These are phyloP conservation scores for Aspergillus jensenii DNA, from an alignment of 2,329 filamentous ascomycete species.

Conservation along the genomic window DNA sequence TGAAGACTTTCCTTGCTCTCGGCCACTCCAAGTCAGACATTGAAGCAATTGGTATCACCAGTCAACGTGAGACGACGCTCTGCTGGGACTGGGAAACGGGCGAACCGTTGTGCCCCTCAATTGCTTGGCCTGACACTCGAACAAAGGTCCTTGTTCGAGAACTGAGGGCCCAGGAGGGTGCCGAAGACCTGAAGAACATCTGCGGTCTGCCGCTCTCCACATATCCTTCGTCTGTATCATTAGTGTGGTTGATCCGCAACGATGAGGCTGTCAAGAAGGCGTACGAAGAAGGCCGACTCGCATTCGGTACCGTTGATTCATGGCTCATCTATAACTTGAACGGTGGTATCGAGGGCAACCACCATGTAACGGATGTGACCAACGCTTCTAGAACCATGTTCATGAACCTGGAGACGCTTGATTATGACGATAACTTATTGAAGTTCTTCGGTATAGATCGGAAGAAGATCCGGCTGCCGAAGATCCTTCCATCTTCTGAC, in stretches of 20 bases:
- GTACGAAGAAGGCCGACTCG: constrained; percentile 72
- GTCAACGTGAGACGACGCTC: constrained; percentile 84
- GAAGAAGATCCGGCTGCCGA: constrained; percentile 72
- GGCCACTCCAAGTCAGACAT: constrained; percentile 70
- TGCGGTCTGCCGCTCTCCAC: constrained; percentile 84
- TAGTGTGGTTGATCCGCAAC: constrained; percentile 78
- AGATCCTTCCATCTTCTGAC: constrained; percentile 79
- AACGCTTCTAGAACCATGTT: constrained; percentile 94
- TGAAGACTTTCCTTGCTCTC: constrained; percentile 67
- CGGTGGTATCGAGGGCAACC: constrained; percentile 64
- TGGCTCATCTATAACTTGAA: constrained; percentile 85
- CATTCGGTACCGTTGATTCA: constrained; percentile 84
- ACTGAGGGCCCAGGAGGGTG: constrained; percentile 65
- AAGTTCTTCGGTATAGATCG: constrained; percentile 76
- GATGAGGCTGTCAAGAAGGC: constrained; percentile 67
- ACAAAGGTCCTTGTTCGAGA: constrained; percentile 75
- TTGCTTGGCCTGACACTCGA: constrained; percentile 88
- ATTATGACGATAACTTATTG: constrained; percentile 76
- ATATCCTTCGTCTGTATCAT: constrained; percentile 82
- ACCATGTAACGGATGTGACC: constrained; percentile 81
- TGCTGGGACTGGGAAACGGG: constrained; percentile 82
- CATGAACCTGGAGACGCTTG: constrained; percentile 77
- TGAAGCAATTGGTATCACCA: constrained; percentile 78
- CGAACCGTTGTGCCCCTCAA: constrained; percentile 76
- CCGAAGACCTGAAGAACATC: constrained; percentile 66